Base-by-base conservation (phyloP, 73 alveolate species). In the Urostyla sp. region DNA sequence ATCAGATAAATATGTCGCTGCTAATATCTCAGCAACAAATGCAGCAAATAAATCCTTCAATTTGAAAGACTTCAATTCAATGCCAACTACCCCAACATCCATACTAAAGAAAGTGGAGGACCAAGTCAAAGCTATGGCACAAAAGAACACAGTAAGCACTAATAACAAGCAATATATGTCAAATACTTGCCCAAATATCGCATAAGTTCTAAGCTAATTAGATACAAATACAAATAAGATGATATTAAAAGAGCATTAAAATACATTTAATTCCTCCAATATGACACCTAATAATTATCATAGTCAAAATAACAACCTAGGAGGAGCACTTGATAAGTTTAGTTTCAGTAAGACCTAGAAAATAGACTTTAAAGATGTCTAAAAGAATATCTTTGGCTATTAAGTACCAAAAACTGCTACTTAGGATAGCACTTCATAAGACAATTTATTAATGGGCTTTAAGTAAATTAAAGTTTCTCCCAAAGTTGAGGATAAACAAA, bases 81-180 rank as follows among this genome's bases (percentile, higher is more conserved):
- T 73, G 85, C 58, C 75, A 24, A 56, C 90, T 4, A 73, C 90
- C 8, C 79, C 90, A 0, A 60, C 90, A 2, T 43, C 77, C n/a
- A 60, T 80, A 26, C 28, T 80, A 1, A 80, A 80, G 59, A 80
- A 80, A 51, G 79, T 80, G 18, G 90, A 80, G 51, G 90, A 80
- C 30, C 51, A 80, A 50, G 67, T 80, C 84, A 50, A 45, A 34
- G 67, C 84, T 20, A 16, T 80, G 59, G 84, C 61, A 0, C 46
- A 34, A 24, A 27, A 28, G n/a, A 57, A 26, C 31, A 45, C 46
- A 18, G 13, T 0, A 13, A 7, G 18, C 28, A 11, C 34, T 16
- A 61, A 46, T 31, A 26, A 60, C 24, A 80, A 66, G 34, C 43
- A 75, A 46, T 46, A 80, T 44, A 51, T 80, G 61, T 63, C 84